Percentiles rank a stretch among this genome's conserved stretches.
phyloP scores from a whole-genome alignment of 805 yeast species.

The Alloascoidea hylecoeti region DNA sequence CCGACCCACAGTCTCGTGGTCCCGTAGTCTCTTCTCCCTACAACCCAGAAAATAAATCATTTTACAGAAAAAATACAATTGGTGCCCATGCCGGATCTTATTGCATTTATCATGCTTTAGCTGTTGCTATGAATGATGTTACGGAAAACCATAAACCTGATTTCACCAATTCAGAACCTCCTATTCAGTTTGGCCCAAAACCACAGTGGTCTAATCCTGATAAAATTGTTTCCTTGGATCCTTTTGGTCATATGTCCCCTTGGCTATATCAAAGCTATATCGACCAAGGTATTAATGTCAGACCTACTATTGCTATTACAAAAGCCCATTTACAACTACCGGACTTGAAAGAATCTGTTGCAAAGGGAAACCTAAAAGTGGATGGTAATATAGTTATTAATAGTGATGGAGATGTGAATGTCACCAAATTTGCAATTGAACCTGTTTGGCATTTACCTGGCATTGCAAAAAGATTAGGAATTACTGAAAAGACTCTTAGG shows the following conservation, averaged over 20 bases:
- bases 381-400: conserved; percentile 51
- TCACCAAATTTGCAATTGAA: conserved; percentile 52
- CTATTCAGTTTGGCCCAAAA: conserved; percentile 36
- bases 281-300: conserved; percentile 29
- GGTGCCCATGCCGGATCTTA: conserved; percentile 58
- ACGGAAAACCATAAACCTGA: conserved; percentile 38
- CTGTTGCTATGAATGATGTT: conserved; percentile 46
- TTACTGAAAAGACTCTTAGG: conserved; percentile 40
- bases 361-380: conserved; percentile 34
- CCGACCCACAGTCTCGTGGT: conserved; percentile 33
- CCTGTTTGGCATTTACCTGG: conserved; percentile 65
- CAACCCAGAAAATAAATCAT: conserved; percentile 26
- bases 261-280: conserved; percentile 35
- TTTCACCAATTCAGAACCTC: conserved; percentile 51
- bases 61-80: conserved; percentile 30
- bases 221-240: conserved; percentile 53
- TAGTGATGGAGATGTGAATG: conserved; percentile 44
- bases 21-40: conserved; percentile 40
- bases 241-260: conserved; percentile 54
- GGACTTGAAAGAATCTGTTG: conserved; percentile 43
- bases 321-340: conserved; percentile 49
- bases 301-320: conserved; percentile 54
- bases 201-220: conserved; percentile 39
- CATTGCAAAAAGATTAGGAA: conserved; percentile 47
- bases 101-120: conserved; percentile 49